A percentile compares a stretch with the other conserved stretches of the same genome.
Conservation (phyloP, 2,329 filamentous ascomycete genomes). For the Ascochyta rabiei region DNA sequence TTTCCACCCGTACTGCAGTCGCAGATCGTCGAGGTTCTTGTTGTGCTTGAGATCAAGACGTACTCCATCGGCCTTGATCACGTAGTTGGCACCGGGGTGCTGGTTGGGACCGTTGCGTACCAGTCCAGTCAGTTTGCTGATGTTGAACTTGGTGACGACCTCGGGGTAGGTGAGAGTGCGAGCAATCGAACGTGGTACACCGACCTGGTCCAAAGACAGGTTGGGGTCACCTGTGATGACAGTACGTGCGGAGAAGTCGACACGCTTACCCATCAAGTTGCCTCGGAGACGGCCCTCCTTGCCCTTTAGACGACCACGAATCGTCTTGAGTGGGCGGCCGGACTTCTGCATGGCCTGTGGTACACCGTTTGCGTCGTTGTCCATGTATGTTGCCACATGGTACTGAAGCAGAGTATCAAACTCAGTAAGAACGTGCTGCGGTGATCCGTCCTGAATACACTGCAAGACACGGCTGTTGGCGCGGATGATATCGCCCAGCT, state of each 20-base stretch:
- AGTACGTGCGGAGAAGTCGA: constrained; percentile 98
- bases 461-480: constrained; percentile 94
- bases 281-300: constrained; percentile 98
- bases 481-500: constrained; percentile 96
- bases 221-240: constrained; percentile 99
- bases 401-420: constrained; percentile 94
- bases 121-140: constrained; percentile 84
- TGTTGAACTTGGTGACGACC: constrained; percentile 97
- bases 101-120: constrained; percentile 94
- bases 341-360: constrained; percentile 96
- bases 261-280: constrained; percentile 96
- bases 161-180: constrained; percentile 94
- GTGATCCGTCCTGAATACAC: constrained; percentile 88
- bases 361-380: constrained; percentile 96
- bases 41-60: constrained; percentile 95
- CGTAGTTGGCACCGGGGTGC: constrained; percentile 95
- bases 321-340: constrained; percentile 93
- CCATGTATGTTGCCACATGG: constrained; percentile 99
- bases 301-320: constrained; percentile 95
- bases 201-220: constrained; percentile 93
- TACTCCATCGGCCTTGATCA: constrained; percentile 91
- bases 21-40: constrained; percentile 83
- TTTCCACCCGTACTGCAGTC: constrained; percentile 95
- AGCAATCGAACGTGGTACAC: constrained; percentile 92
- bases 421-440: constrained; percentile 86